A percentile compares a stretch with the other conserved stretches of the same genome.
phyloP scores from a whole-genome alignment of 2,329 filamentous ascomycete genomes.

The Nigrospora sphaerica region DNA sequence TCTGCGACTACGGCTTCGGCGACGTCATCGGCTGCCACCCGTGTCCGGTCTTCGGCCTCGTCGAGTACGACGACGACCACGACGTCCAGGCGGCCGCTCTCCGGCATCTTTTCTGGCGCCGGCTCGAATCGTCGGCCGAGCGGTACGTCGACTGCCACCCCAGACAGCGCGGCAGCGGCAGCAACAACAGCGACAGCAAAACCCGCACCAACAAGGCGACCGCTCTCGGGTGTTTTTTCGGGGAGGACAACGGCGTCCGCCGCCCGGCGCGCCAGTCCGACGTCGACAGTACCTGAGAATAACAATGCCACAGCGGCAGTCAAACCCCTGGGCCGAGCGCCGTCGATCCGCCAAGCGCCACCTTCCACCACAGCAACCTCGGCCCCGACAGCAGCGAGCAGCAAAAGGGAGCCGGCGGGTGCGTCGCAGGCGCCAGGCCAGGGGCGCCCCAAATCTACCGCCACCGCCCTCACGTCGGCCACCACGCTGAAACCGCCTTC shows the following conservation, averaged over 20 bases:
- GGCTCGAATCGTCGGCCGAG: not conserved
- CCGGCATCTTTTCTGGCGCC: slow-evolving; percentile 2
- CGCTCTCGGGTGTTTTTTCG: slow-evolving; percentile 9
- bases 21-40: slow-evolving; percentile 6
- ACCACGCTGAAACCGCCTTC: slow-evolving; percentile 21
- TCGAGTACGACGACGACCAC: not conserved
- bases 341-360: slow-evolving; percentile 15
- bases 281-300: slow-evolving; percentile 3
- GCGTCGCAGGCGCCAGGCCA: slow-evolving; percentile 16
- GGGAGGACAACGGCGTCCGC: slow-evolving; percentile 1
- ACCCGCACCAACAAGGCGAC: slow-evolving; percentile 1
- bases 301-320: slow-evolving; percentile 9
- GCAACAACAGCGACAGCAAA: not conserved
- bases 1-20: slow-evolving; percentile 18
- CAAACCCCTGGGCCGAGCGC: slow-evolving; percentile 16
- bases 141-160: not conserved
- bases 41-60: slow-evolving; percentile 6
- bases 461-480: slow-evolving; percentile 27
- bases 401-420: slow-evolving; percentile 3
- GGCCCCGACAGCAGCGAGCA: slow-evolving; percentile 8
- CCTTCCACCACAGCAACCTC: slow-evolving; percentile 6
- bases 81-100: slow-evolving; percentile 1
- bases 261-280: slow-evolving; percentile 3
- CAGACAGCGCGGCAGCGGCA: not conserved
- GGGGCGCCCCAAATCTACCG: slow-evolving; percentile 32